Evolutionary conservation across 78 protist genomes (phyloP), one percentile per base, ranked within the genome.

Genomic region (Neovahlkampfia damariscottae): DNA sequence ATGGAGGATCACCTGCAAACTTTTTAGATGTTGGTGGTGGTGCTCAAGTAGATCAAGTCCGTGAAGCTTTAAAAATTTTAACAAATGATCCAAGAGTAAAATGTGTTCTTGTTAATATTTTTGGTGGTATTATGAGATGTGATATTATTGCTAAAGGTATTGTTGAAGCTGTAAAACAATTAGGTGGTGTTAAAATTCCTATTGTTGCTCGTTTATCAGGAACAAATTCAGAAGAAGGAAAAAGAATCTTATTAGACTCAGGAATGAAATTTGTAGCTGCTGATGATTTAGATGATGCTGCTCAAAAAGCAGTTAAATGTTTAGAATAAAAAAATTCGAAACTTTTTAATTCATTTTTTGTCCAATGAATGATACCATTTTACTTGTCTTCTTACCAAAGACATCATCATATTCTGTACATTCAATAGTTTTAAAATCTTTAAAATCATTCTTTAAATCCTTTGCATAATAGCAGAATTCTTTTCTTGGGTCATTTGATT

Each of bases 11-110:
- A 37, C 99, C 99, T 5, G 99, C 99, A 58, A 96, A 96, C 95
- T 96, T 96, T 81, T 77, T 96, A 9, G 99, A 96, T 78, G 92
- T 95, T 32, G 98, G 98, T 30, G 99, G 98, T 66, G 93, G 94
- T 32, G 99, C 95, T 40, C 80, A 85, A n/a, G 91, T 10, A 32
- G 50, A 82, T 38, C 90, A 88, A 41, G 94, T 96, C 30, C 71
- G 74, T 5, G 94, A 77, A 27, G 98, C 99, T 7, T 91, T 96
- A 86, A 80, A 86, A 78, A 82, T 96, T 72, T 77, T 96, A 81
- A 70, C 90, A 31, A 38, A 71, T 3, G 90, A 89, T 82, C 62
- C 80, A 28, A 70, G 58, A 31, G 93, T 89, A 29, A 76, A 80
- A 70, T 88, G 85, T 10, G 90, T 94, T 72, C 78, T 94, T 30